Base-by-base conservation (phyloP, 345 rosid genomes). In the Syzygium oleosum region DNA sequence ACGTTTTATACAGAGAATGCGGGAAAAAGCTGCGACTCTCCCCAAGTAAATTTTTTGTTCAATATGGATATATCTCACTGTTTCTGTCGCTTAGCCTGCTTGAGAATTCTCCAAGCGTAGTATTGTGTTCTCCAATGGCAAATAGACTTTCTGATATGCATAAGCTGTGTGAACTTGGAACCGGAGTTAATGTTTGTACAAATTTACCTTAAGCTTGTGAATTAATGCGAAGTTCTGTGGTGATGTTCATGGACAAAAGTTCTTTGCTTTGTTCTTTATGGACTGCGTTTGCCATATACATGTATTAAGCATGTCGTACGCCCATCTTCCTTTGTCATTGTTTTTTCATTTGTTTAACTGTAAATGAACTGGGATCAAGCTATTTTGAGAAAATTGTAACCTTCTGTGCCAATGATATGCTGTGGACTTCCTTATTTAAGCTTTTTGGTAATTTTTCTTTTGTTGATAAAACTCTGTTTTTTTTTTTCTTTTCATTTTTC, bases 1-100 rank as follows among this genome's bases (percentile, higher is more conserved):
- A 27, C 93, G 94, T n/a, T 94, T 94, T 89, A 89, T 94, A 58
- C 94, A 91, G 88, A 91, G 92, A 84, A 87, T 94, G 94, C 88
- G 95, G 55, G 89, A 92, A 84, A 94, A 92, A 85, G 95, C 94
- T 89, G 89, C 91, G 31, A 85, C 91, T 41, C 91, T 91, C 49
- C 90, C 93, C 87, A 94, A 90, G 95, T 94, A 91, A 51, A 49
- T 11, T 73, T 63, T 77, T 85, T 85, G 12, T 9, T 56, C 77
- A 41, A 53, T 56, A 56, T 3, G 21, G 61, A 17, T 56, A 51
- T 73, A 73, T 38, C 23, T 73, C 83, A 73, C 83, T 21, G 49
- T 73, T 73, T 73, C 49, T 73, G 80, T 73, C 0, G 15, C 49
- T 11, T 73, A 38, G 83, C 83, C 83, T 73, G 43, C 27, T 38